These are phyloP conservation scores for Colletotrichum aenigma DNA, from an alignment of 2,329 filamentous ascomycete genomes.

Conservation along the genomic window DNA sequence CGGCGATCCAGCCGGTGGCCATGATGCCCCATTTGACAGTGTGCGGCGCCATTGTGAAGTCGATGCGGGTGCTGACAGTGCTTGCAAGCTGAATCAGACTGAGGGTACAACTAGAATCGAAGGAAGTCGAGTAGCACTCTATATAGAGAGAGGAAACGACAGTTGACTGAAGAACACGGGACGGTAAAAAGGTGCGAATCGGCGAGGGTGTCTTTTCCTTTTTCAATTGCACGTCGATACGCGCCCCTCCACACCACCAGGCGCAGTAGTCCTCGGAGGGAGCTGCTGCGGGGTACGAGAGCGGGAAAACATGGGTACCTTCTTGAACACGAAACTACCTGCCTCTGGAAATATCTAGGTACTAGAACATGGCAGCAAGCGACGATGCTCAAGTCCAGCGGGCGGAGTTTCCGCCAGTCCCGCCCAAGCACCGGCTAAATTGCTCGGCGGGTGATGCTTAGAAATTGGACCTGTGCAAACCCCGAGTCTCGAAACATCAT, in stretches of 20 bases:
- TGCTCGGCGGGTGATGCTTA: not conserved
- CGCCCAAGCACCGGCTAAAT: not conserved
- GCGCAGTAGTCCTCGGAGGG: not conserved
- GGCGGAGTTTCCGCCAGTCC: not conserved
- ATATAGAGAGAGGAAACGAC: not conserved
- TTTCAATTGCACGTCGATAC: not conserved
- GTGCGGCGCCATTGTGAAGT: constrained; percentile 47
- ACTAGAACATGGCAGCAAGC: not conserved
- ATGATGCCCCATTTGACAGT: constrained; percentile 64
- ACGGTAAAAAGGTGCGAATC: not conserved
- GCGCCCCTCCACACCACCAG: not conserved
- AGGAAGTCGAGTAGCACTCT: not conserved
- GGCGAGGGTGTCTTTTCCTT: not conserved
- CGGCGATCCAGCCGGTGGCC: constrained; percentile 64
- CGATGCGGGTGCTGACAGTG: not conserved
- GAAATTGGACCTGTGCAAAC: not conserved
- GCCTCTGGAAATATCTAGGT: not conserved
- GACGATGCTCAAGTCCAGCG: not conserved
- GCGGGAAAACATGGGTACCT: not conserved
- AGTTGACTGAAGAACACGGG: not conserved
- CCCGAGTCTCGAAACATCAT: not conserved
- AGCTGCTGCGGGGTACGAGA: constrained; percentile 16
- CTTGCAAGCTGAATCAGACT: not conserved
- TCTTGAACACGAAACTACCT: not conserved
- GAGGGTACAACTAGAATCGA: not conserved